These are phyloP conservation scores for Marchantia paleacea DNA, from an alignment of 225 moss, liverwort and hornwort genomes.

Conservation along the genomic window DNA sequence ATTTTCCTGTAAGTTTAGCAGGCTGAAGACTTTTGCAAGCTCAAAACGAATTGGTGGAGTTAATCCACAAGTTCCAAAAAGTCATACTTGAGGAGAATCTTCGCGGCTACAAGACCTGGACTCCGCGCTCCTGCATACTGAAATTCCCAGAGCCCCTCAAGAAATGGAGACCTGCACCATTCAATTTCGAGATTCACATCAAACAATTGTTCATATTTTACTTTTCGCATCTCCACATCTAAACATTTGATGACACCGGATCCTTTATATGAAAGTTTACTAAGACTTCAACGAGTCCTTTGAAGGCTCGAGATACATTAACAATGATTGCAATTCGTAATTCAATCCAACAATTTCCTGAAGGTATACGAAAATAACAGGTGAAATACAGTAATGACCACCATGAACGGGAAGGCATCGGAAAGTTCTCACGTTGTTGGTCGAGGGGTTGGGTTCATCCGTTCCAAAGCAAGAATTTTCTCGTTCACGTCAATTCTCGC, in stretches of 20 bases:
- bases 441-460: conserved; percentile 49
- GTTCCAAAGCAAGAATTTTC: conserved; percentile 48
- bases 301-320: neutral
- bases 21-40: too few species aligned
- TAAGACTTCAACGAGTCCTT: neutral
- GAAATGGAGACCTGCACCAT: conserved; percentile 61
- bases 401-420: neutral
- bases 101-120: conserved; percentile 66
- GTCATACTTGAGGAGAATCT: conserved; percentile 54
- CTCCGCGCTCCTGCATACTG: conserved; percentile 78
- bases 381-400: neutral
- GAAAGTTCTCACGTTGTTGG: conserved; percentile 35
- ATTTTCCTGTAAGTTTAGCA: too few species aligned
- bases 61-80: neutral
- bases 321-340: neutral
- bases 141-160: conserved; percentile 85
- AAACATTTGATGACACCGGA: neutral
- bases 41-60: too few species aligned
- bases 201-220: neutral
- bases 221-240: neutral
- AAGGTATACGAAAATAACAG: neutral
- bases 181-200: neutral
- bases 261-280: neutral
- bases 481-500: conserved; percentile 47
- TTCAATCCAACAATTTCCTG: neutral